Conservation (phyloP, 805 yeast species). For the Schwanniomyces yamadae region DNA sequence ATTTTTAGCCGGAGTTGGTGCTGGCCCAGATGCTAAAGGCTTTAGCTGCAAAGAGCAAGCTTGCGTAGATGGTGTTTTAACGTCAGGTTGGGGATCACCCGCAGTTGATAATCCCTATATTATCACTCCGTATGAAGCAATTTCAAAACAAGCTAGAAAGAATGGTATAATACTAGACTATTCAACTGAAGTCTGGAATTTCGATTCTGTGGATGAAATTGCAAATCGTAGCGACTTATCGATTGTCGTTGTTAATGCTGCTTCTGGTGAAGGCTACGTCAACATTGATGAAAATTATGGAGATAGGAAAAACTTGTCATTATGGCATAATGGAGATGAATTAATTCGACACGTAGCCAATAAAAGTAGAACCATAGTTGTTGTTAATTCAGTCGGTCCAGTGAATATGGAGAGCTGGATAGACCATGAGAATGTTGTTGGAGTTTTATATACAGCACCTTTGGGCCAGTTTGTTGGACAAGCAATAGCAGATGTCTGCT, state of each 20-base stretch:
- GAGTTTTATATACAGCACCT: slow-evolving; percentile 54
- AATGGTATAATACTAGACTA: slow-evolving; percentile 47
- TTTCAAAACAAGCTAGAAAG: slow-evolving; percentile 45
- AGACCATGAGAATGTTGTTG: slow-evolving; percentile 58
- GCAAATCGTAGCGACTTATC: slow-evolving; percentile 53
- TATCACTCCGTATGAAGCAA: slow-evolving; percentile 59
- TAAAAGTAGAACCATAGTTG: slow-evolving; percentile 53
- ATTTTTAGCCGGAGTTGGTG: slow-evolving; percentile 53
- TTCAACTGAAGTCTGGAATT: slow-evolving; percentile 46
- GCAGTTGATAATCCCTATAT: slow-evolving; percentile 55
- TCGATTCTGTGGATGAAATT: slow-evolving; percentile 41
- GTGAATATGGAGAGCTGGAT: slow-evolving; percentile 58
- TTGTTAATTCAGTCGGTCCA: slow-evolving; percentile 61
- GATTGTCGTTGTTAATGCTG: slow-evolving; percentile 52
- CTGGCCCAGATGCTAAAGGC: slow-evolving; percentile 51
- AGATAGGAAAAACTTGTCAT: slow-evolving; percentile 51
- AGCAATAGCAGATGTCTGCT: slow-evolving; percentile 56
- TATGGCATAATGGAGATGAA: slow-evolving; percentile 60
- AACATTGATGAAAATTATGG: slow-evolving; percentile 60
- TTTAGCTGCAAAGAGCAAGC: slow-evolving; percentile 54
- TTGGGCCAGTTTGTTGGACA: slow-evolving; percentile 57
- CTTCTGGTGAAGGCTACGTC: slow-evolving; percentile 60
- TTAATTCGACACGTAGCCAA: slow-evolving; percentile 49
- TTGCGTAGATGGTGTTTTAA: slow-evolving; percentile 52
- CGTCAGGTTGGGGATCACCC: slow-evolving; percentile 68